phyloP scores from a whole-genome alignment of 176 grass and related monocot species.

The Triticum timopheevii region DNA sequence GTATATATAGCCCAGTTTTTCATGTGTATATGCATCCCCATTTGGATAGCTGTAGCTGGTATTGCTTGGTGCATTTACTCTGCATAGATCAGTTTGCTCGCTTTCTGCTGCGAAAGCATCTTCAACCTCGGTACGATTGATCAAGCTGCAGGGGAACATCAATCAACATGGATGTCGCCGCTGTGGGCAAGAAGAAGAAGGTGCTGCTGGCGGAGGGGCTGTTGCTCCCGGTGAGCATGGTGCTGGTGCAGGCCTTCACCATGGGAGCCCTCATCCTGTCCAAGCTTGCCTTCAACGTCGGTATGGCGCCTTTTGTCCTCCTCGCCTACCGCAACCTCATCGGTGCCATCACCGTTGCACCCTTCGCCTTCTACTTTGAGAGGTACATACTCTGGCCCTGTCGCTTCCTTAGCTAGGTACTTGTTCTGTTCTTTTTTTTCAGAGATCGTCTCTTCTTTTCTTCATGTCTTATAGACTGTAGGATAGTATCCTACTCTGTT shows the following conservation, averaged over 20 bases:
- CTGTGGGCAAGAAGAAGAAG: background rate
- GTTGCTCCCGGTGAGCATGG: conserved; percentile 47
- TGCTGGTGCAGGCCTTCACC: conserved; percentile 40
- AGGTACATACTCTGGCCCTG: conserved; percentile 23
- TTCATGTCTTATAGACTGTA: background rate
- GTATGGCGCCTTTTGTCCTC: conserved; percentile 52
- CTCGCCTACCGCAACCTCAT: conserved; percentile 51
- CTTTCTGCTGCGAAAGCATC: background rate
- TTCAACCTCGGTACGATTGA: background rate
- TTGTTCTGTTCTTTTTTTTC: background rate
- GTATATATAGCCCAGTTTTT: background rate
- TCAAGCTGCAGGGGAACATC: background rate
- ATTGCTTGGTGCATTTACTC: background rate
- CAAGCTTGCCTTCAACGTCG: conserved; percentile 40
- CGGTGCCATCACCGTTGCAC: conserved; percentile 20
- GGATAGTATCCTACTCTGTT: background rate
- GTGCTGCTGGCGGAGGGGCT: background rate
- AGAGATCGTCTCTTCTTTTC: background rate
- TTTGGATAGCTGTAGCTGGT: conserved; percentile 2
- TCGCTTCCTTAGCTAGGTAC: background rate
- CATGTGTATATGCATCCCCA: background rate
- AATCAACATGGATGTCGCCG: background rate
- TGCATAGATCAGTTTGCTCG: background rate
- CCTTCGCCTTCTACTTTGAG: conserved; percentile 44
- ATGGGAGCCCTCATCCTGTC: conserved; percentile 42